Conservation (phyloP, 306 rosid genomes). For the Begonia peltatifolia region DNA sequence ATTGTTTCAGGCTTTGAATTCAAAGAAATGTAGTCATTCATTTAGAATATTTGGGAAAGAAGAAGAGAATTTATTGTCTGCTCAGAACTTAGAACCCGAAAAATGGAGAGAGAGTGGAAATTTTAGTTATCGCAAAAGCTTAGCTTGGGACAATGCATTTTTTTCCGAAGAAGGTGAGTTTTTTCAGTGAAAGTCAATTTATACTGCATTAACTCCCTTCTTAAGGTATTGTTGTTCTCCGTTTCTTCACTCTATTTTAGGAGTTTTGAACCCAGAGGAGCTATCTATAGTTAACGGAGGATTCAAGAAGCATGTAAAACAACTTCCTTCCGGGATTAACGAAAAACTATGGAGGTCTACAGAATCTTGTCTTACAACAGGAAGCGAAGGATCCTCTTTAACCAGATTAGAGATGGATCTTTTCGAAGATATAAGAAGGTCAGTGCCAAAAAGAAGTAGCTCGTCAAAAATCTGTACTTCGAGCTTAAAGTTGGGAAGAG, state of each 20-base stretch:
- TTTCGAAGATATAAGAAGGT: constrained; percentile 26
- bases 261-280: constrained; percentile 48
- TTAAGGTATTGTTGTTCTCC: not conserved
- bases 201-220: too few relatives aligned
- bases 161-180: constrained; percentile 41
- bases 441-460: constrained; percentile 8
- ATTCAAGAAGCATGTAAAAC: constrained; percentile 20
- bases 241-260: constrained; percentile 10
- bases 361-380: constrained; percentile 18
- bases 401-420: constrained; percentile 39
- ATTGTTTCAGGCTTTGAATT: constrained; percentile 21
- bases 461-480: constrained; percentile 2
- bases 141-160: constrained; percentile 62
- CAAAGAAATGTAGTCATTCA: constrained; percentile 2
- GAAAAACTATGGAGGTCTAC: constrained; percentile 29
- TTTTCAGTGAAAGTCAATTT: not conserved
- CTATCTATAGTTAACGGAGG: constrained; percentile 37
- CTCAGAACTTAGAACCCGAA: constrained; percentile 22
- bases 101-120: constrained; percentile 3
- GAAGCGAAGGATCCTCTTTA: constrained; percentile 28
- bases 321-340: constrained; percentile 13
- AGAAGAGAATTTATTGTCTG: constrained; percentile 20
- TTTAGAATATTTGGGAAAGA: constrained; percentile 19
- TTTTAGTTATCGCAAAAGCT: constrained; percentile 28
- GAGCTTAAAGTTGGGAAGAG: constrained; percentile 14